Conservation (phyloP, 371 early-diverging fungal species). For the Mortierella polycephala region DNA sequence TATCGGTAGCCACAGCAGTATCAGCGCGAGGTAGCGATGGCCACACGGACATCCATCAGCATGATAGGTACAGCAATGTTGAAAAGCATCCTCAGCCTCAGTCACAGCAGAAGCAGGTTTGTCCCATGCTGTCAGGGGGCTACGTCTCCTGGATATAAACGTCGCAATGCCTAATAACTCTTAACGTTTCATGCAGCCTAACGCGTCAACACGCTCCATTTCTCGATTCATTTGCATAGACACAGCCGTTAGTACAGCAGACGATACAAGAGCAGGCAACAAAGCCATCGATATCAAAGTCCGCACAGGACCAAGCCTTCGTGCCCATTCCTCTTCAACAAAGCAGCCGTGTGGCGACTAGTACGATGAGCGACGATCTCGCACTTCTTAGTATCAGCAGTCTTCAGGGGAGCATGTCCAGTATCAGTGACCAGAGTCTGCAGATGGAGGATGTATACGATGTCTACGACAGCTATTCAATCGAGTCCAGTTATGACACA, state of each 20-base stretch:
- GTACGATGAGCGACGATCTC: constrained; percentile 34
- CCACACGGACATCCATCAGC: constrained; percentile 22
- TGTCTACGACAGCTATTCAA: constrained; percentile 21
- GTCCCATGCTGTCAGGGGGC: background rate
- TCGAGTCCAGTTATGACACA: constrained; percentile 7
- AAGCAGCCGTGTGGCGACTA: constrained; percentile 1
- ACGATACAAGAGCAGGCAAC: constrained; percentile 1
- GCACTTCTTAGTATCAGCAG: constrained; percentile 29
- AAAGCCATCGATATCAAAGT: background rate
- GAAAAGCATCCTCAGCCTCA: no score
- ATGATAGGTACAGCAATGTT: background rate
- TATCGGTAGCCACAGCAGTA: constrained; percentile 1
- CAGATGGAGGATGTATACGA: constrained; percentile 47
- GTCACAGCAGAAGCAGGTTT: background rate
- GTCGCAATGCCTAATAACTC: background rate
- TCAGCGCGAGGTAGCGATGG: constrained; percentile 4
- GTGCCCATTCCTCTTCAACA: background rate
- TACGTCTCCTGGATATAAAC: background rate
- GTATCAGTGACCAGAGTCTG: constrained; percentile 33
- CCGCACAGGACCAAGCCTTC: no score
- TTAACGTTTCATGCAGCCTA: no score
- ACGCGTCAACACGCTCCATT: no score
- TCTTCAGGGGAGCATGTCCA: constrained; percentile 19
- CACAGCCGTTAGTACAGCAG: constrained; percentile 4
- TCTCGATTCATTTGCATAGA: no score